Percentiles rank a stretch among this genome's conserved stretches.
Evolutionary conservation across 2,329 filamentous ascomycete genomes (phyloP).

Genomic region (Pseudogymnoascus verrucosus): DNA sequence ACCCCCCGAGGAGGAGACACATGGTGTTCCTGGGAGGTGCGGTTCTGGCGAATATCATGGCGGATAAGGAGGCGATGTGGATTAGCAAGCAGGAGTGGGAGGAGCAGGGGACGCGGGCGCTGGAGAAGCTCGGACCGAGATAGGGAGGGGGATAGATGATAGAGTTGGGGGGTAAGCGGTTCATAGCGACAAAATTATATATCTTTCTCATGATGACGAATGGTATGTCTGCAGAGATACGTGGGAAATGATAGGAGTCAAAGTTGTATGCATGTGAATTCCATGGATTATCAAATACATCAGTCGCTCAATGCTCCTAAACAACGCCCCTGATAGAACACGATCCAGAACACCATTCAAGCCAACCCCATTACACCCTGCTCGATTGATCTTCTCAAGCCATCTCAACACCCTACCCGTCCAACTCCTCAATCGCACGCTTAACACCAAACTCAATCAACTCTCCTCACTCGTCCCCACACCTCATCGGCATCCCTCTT

Average conservation of each 20-base stretch:
- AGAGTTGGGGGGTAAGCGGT: background rate
- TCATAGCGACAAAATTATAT: conserved; percentile 9
- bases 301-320: background rate
- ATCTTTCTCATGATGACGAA: conserved; percentile 1
- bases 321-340: background rate
- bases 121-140: conserved; percentile 91
- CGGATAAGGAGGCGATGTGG: conserved; percentile 99
- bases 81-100: conserved; percentile 95
- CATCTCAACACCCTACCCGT: background rate
- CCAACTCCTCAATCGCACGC: background rate
- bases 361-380: background rate
- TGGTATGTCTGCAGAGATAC: background rate
- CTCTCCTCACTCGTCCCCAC: conserved; percentile 60
- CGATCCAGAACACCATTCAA: background rate
- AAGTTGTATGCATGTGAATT: background rate
- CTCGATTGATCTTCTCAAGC: too few relatives aligned
- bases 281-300: background rate
- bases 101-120: conserved; percentile 73
- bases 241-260: background rate
- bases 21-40: conserved; percentile 99
- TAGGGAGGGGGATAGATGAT: conserved; percentile 31
- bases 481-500: conserved; percentile 80
- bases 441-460: background rate
- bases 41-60: conserved; percentile 97
- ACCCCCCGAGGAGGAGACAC: conserved; percentile 88